Percentiles rank a stretch among this genome's conserved stretches.
Evolutionary conservation across 192 early-diverging fungal species (phyloP).

Genomic region (Helicostylum pulchrum): DNA sequence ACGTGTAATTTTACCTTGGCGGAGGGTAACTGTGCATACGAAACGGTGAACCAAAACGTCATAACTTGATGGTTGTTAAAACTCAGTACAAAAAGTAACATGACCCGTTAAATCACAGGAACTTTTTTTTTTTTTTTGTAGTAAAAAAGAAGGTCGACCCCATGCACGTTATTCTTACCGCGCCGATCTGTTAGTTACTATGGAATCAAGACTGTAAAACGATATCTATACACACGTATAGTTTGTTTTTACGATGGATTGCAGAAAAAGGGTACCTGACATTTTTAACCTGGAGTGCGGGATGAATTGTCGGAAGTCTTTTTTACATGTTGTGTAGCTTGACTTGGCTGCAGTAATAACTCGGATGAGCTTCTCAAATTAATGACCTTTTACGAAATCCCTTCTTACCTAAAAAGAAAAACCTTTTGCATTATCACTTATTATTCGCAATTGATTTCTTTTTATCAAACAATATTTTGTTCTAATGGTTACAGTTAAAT

Average conservation of each 20-base stretch:
- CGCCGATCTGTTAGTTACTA: constrained; percentile 35
- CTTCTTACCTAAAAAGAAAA: too few relatives aligned
- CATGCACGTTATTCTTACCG: constrained; percentile 32
- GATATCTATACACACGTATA: constrained; percentile 28
- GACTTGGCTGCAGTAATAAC: neutral
- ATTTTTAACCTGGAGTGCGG: constrained; percentile 24
- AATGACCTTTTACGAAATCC: neutral
- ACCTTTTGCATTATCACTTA: too few relatives aligned
- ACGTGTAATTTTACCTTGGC: neutral
- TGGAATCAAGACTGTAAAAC: constrained; percentile 26
- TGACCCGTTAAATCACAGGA: neutral
- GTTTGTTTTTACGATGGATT: constrained; percentile 23
- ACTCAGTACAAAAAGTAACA: neutral
- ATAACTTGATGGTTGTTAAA: neutral
- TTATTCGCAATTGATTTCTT: too few relatives aligned
- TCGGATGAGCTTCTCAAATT: neutral
- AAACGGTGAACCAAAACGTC: constrained; percentile 16
- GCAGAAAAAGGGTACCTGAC: constrained; percentile 35
- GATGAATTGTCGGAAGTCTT: constrained; percentile 28
- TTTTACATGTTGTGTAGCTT: constrained; percentile 16
- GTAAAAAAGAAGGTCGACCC: constrained; percentile 13
- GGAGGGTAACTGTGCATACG: neutral
- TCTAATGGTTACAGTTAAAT: too few relatives aligned
- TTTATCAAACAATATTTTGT: too few relatives aligned
- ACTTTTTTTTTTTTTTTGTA: too few relatives aligned